phyloP scores from a whole-genome alignment of 192 early-diverging fungal genomes.

The Coemansia sp. region DNA sequence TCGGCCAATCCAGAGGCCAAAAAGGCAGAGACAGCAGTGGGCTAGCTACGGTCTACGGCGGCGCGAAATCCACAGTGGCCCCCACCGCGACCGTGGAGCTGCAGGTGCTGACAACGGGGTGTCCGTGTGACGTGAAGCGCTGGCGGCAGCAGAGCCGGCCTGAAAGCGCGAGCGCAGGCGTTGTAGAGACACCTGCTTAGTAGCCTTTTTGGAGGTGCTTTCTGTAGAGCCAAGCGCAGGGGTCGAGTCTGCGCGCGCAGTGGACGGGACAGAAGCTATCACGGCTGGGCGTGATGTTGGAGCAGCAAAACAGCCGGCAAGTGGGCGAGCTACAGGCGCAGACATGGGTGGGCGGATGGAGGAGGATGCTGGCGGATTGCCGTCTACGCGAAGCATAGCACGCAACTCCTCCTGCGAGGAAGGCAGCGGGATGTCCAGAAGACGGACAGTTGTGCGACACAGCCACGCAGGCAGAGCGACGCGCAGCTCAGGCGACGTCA shows the following conservation, averaged over 20 bases:
- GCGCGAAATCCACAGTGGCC: slow-evolving; percentile 38
- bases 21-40: too few species aligned
- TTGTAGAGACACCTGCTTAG: slow-evolving; percentile 44
- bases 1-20: too few species aligned
- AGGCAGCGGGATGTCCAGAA: slow-evolving; percentile 39
- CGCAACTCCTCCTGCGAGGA: slow-evolving; percentile 22
- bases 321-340: neutral
- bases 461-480: slow-evolving; percentile 50
- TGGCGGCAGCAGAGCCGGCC: slow-evolving; percentile 10
- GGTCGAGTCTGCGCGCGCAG: neutral
- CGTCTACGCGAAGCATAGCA: slow-evolving; percentile 10
- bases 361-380: slow-evolving; percentile 1
- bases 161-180: slow-evolving; percentile 41
- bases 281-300: neutral
- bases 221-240: neutral
- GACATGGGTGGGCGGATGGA: slow-evolving; percentile 6
- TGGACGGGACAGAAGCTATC: neutral
- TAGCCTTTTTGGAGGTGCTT: slow-evolving; percentile 17
- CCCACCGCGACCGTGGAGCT: slow-evolving; percentile 38
- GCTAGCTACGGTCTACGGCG: slow-evolving; percentile 30
- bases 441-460: slow-evolving; percentile 40
- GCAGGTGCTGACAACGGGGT: slow-evolving; percentile 4
- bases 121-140: neutral
- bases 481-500: slow-evolving; percentile 33
- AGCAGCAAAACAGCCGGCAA: neutral